Evolutionary conservation across 768 basidiomycete species (phyloP).

Genomic region (Tricholoma sp.): DNA sequence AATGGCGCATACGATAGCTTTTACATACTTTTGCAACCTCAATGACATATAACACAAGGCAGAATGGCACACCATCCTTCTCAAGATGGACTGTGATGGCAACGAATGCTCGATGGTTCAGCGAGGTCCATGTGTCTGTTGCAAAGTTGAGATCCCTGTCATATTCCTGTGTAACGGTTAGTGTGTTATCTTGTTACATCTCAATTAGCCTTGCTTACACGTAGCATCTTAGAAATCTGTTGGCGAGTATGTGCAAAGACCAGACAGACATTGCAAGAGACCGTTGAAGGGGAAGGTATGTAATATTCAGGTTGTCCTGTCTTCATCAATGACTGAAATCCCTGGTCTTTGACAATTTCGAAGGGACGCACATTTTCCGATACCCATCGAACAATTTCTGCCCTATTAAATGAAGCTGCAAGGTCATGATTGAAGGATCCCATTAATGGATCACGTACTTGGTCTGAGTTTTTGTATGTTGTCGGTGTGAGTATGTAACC

Average conservation of each 20-base stretch:
- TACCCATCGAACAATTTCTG: conserved; percentile 20
- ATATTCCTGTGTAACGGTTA: conserved; percentile 25
- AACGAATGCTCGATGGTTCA: conserved; percentile 26
- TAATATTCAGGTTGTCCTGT: conserved; percentile 25
- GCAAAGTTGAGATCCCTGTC: conserved; percentile 26
- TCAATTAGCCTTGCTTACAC: conserved; percentile 13
- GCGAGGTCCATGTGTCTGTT: conserved; percentile 30
- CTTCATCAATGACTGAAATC: conserved; percentile 25
- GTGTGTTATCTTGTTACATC: too few species aligned
- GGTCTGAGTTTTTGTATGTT: conserved; percentile 16
- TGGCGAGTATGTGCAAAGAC: conserved; percentile 19
- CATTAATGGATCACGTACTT: conserved; percentile 8
- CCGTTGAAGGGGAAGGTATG: conserved; percentile 25
- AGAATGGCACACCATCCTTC: conserved; percentile 16
- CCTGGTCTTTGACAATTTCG: conserved; percentile 23
- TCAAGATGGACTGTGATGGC: conserved; percentile 26
- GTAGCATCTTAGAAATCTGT: conserved; percentile 23
- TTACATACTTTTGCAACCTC: conserved; percentile 32
- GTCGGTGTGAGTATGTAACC: conserved; percentile 21
- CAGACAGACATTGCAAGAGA: conserved; percentile 22
- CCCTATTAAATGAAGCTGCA: conserved; percentile 13
- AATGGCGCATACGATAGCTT: too few species aligned
- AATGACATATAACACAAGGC: conserved; percentile 29
- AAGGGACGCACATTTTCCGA: conserved; percentile 20
- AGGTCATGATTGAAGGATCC: neutral